These are phyloP conservation scores for Fraxinus quadrangulata DNA, from an alignment of 257 asterid species.

Conservation along the genomic window DNA sequence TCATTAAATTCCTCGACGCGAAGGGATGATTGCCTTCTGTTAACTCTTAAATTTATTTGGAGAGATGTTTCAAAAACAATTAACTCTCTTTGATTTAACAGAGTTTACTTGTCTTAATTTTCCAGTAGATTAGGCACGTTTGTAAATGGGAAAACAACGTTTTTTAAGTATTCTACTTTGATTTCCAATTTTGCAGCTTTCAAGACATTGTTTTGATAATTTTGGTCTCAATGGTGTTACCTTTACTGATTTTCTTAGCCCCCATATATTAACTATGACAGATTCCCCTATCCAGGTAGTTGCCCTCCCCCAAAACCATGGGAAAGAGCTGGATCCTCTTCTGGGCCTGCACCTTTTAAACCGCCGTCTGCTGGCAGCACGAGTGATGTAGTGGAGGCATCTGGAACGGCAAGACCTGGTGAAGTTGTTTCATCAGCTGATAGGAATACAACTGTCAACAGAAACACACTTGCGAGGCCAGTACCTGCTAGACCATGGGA, in stretches of 20 bases:
- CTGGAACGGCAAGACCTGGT: constrained; percentile 93
- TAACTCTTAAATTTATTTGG: constrained; percentile 1
- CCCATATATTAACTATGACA: not conserved
- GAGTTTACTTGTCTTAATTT: not conserved
- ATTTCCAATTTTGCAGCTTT: not conserved
- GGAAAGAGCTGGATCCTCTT: constrained; percentile 83
- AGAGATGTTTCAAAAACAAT: not conserved
- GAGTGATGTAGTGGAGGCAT: constrained; percentile 85
- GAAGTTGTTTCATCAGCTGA: constrained; percentile 70
- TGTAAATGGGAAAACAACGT: not conserved
- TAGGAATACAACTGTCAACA: constrained; percentile 46
- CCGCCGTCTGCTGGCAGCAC: constrained; percentile 88
- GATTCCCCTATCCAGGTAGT: constrained; percentile 42
- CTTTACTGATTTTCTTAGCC: not conserved
- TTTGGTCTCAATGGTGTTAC: constrained; percentile 5
- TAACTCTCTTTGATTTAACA: not conserved
- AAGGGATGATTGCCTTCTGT: not conserved
- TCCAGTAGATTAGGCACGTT: not conserved
- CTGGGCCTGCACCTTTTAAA: constrained; percentile 83
- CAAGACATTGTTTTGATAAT: not conserved
- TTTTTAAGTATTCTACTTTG: not conserved
- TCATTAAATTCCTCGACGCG: not conserved
- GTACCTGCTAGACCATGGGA: constrained; percentile 97
- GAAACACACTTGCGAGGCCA: constrained; percentile 66
- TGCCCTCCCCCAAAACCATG: constrained; percentile 85